phyloP scores from a whole-genome alignment of 768 basidiomycete species.

The Boletus subcaerulescens region DNA sequence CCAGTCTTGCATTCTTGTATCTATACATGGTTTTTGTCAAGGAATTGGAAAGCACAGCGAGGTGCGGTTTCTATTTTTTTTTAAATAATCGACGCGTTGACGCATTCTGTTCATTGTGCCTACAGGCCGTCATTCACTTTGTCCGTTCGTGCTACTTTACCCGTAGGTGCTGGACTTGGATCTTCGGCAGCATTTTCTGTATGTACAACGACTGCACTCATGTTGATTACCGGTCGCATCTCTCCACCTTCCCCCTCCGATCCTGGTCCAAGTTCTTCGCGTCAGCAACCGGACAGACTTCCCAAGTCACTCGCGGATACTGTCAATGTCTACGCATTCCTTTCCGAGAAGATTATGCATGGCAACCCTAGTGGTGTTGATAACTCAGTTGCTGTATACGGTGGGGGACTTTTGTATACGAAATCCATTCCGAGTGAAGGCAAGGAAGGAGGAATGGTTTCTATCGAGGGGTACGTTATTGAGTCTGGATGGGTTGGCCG shows the following conservation, averaged over 20 bases:
- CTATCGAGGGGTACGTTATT: slow-evolving; percentile 71
- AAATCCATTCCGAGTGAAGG: slow-evolving; percentile 56
- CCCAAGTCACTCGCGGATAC: slow-evolving; percentile 64
- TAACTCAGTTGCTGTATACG: slow-evolving; percentile 90
- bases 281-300: slow-evolving; percentile 54
- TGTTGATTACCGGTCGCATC: slow-evolving; percentile 74
- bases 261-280: slow-evolving; percentile 6
- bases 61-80: slow-evolving; percentile 50
- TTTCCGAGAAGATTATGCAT: slow-evolving; percentile 93
- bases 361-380: slow-evolving; percentile 98
- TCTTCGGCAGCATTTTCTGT: slow-evolving; percentile 96
- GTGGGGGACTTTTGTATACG: slow-evolving; percentile 89
- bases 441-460: slow-evolving; percentile 78
- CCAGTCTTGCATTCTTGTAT: slow-evolving; percentile 82
- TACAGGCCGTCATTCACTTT: slow-evolving; percentile 75
- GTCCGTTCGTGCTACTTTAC: slow-evolving; percentile 81
- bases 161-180: slow-evolving; percentile 93
- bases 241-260: slow-evolving; percentile 41
- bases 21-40: slow-evolving; percentile 76
- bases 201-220: slow-evolving; percentile 76
- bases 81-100: slow-evolving; percentile 13
- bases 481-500: not conserved
- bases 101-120: slow-evolving; percentile 2
- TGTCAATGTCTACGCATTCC: slow-evolving; percentile 91
- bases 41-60: slow-evolving; percentile 40